Evolutionary conservation across 1,284 basidiomycete species (phyloP).

Genomic region (Cryptococcus sp.): DNA sequence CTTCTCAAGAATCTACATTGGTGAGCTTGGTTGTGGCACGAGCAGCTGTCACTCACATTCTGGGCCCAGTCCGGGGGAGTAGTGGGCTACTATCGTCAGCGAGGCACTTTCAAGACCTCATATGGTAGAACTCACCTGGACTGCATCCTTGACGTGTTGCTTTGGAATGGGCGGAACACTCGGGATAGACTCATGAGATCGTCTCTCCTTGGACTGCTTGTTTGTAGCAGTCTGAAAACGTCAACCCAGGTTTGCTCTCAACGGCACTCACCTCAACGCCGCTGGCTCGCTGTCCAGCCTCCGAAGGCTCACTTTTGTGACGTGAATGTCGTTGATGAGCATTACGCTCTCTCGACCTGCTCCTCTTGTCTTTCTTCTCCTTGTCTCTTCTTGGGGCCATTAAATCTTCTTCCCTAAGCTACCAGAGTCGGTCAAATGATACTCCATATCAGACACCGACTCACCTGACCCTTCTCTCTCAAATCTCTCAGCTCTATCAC

Average conservation of each 20-base stretch:
- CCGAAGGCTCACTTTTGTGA: too few species aligned
- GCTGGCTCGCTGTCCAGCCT: too few species aligned
- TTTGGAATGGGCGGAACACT: too few species aligned
- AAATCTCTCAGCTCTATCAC: constrained; percentile 42
- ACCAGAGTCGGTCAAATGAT: neutral
- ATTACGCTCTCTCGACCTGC: neutral
- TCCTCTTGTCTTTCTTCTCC: neutral
- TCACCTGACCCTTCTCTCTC: constrained; percentile 18
- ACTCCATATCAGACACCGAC: neutral
- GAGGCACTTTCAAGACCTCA: too few species aligned
- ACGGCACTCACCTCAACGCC: too few species aligned
- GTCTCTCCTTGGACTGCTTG: too few species aligned
- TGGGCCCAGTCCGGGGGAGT: constrained; percentile 30
- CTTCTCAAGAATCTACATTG: constrained; percentile 22
- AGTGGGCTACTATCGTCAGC: constrained; percentile 1
- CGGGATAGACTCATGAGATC: too few species aligned
- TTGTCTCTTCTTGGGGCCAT: neutral
- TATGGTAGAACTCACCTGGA: too few species aligned
- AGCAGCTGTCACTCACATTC: constrained; percentile 22
- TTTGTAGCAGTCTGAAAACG: too few species aligned
- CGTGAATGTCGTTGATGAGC: too few species aligned
- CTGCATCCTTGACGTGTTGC: too few species aligned
- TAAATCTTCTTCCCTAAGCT: neutral
- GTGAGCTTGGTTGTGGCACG: neutral
- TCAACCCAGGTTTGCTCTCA: too few species aligned